Base-by-base conservation (phyloP, 352 stramenopile species). In the Phytophthora podocarpi region DNA sequence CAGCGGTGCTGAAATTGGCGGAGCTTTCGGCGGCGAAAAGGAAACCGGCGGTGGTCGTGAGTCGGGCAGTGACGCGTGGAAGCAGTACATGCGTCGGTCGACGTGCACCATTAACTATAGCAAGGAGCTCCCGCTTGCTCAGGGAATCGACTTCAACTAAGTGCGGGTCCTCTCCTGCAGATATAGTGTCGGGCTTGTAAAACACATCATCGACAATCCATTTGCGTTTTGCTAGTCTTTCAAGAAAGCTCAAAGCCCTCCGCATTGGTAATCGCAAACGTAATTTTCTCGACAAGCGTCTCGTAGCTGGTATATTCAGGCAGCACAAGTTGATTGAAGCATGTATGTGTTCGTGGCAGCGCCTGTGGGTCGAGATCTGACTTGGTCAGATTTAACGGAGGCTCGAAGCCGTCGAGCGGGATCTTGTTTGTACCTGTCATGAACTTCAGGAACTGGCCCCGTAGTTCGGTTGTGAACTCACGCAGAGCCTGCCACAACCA, bases 51-150 rank as follows among this genome's bases (percentile, higher is more conserved):
- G 91, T 9, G 92, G 92, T 42, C 86, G 92, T 43, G 92, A 98
- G 61, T 96, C 85, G 20, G 92, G 92, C 47, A 96, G 85, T 52
- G 92, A 98, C 48, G 73, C 89, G 12, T 98, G 92, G 92, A 98
- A 98, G 81, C 86, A 96, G 72, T 98, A 98, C 87, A 97, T 97
- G 89, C 89, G 92, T 27, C 88, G 92, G n/a, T 96, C 84, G 16
- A 98, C 92, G 48, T 97, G 89, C 76, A 97, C 92, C 30, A 86
- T 98, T 68, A 98, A 98, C 77, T 86, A 97, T 73, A 95, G 90
- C 70, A 94, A 97, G 67, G 82, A 92, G 59, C 76, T 98, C 8
- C 91, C 91, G 21, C 85, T 98, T 21, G 92, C 92, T 0, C 92
- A 98, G 67, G 92, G 92, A 54, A 97, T 98, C 51, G 88, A 96